A percentile compares a stretch with the other conserved stretches of the same genome.
Conservation (phyloP, 176 grass and related monocot genomes). For the Carex pumila region DNA sequence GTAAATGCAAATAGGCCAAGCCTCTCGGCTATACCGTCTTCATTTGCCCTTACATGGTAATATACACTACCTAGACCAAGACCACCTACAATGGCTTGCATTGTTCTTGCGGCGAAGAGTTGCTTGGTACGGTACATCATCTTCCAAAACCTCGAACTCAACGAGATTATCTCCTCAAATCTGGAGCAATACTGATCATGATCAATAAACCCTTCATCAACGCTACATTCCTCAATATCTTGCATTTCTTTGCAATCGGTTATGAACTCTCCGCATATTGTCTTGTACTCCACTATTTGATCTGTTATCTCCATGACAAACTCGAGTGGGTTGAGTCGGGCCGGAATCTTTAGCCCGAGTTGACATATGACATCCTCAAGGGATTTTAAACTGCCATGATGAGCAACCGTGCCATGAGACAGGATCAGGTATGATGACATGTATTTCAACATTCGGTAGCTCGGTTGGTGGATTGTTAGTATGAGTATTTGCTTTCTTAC, state of each 20-base stretch:
- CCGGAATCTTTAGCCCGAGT: slow-evolving; percentile 50
- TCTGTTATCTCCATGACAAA: slow-evolving; percentile 66
- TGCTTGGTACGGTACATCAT: slow-evolving; percentile 80
- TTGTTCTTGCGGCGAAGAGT: slow-evolving; percentile 65
- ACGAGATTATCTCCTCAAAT: slow-evolving; percentile 37
- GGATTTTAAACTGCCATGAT: slow-evolving; percentile 54
- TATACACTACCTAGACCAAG: slow-evolving; percentile 80
- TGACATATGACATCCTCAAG: slow-evolving; percentile 41
- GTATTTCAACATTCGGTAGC: slow-evolving; percentile 79
- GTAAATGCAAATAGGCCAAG: slow-evolving; percentile 92
- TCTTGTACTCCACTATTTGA: slow-evolving; percentile 30
- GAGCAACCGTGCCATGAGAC: slow-evolving; percentile 52
- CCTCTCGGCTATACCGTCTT: slow-evolving; percentile 49
- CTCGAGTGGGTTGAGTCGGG: slow-evolving; percentile 73
- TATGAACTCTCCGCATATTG: not conserved
- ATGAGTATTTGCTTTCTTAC: slow-evolving; percentile 60
- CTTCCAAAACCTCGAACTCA: slow-evolving; percentile 66
- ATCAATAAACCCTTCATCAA: not conserved
- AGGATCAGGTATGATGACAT: slow-evolving; percentile 70
- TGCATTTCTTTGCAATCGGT: slow-evolving; percentile 6
- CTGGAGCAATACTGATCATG: slow-evolving; percentile 37
- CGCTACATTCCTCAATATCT: not conserved
- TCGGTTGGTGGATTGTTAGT: slow-evolving; percentile 91
- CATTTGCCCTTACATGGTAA: slow-evolving; percentile 33
- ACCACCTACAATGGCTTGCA: slow-evolving; percentile 67